These are phyloP conservation scores for Linanthus parryae DNA, from an alignment of 148 eudicot genomes.

Conservation along the genomic window DNA sequence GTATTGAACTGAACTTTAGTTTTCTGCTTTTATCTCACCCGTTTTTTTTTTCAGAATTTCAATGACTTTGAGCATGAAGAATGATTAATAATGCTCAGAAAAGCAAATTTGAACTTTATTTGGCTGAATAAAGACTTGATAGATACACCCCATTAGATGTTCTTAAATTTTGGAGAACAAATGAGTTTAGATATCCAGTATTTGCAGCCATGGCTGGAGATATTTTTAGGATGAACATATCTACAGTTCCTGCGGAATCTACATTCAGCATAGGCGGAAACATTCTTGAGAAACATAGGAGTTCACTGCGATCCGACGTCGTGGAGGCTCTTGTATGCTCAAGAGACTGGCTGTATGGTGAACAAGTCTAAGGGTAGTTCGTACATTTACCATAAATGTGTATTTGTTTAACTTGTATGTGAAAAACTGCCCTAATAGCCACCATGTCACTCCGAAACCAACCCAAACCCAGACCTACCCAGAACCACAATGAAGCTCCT, in stretches of 20 bases:
- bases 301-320: not conserved
- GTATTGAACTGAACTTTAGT: no score
- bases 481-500: no score
- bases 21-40: no score
- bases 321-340: not conserved
- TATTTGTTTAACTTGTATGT: no score
- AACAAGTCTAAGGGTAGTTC: no score
- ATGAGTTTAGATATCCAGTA: not conserved
- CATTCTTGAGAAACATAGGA: not conserved
- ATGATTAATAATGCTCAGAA: not conserved
- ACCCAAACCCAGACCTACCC: no score
- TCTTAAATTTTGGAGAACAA: not conserved
- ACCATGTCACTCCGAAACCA: no score
- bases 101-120: not conserved
- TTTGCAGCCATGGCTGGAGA: not conserved
- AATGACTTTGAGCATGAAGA: not conserved
- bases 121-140: not conserved
- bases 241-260: not conserved
- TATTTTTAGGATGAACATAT: not conserved
- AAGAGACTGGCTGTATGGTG: conserved; percentile 2
- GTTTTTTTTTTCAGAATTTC: not conserved
- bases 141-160: not conserved
- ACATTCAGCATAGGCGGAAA: not conserved
- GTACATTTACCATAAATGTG: no score
- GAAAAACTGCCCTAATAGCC: no score